Percentiles rank a stretch among this genome's conserved stretches.
phyloP scores from a whole-genome alignment of 2,329 filamentous ascomycete species.

The Fusarium albosuccineum region DNA sequence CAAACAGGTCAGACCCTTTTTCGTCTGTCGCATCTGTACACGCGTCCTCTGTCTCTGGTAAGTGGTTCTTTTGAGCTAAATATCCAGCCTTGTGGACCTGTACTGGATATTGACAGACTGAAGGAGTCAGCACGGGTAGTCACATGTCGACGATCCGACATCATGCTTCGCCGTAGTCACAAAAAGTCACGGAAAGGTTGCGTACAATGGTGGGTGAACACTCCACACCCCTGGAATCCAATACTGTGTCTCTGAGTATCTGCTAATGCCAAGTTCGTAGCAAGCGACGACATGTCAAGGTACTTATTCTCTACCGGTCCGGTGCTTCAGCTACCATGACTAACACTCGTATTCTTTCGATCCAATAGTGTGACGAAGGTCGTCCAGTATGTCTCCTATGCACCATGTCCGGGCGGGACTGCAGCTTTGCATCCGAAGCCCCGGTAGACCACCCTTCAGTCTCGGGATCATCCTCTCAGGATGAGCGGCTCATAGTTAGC shows the following conservation, averaged over 20 bases:
- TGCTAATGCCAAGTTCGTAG: not conserved
- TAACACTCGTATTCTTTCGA: constrained; percentile 20
- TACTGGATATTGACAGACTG: not conserved
- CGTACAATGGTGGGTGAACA: constrained; percentile 26
- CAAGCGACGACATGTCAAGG: constrained; percentile 38
- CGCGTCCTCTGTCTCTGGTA: not conserved
- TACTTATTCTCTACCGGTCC: not conserved
- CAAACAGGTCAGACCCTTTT: not conserved
- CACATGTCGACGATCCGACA: not conserved
- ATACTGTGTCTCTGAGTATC: not conserved
- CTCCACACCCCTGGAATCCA: not conserved
- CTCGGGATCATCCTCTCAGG: not conserved
- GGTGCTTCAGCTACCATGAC: not conserved
- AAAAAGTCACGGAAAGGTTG: constrained; percentile 39
- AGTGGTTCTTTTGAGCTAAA: not conserved
- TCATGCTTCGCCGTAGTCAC: constrained; percentile 38
- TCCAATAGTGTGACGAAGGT: constrained; percentile 35
- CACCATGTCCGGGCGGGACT: constrained; percentile 12
- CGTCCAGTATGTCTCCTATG: constrained; percentile 32
- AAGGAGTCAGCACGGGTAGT: not conserved
- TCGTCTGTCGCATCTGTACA: not conserved
- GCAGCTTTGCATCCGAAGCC: constrained; percentile 20
- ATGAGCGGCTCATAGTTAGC: not conserved
- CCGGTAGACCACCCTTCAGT: not conserved
- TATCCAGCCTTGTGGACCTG: not conserved